phyloP scores from a whole-genome alignment of 2,329 filamentous ascomycete species.

The Thermothelomyces thermophilus region DNA sequence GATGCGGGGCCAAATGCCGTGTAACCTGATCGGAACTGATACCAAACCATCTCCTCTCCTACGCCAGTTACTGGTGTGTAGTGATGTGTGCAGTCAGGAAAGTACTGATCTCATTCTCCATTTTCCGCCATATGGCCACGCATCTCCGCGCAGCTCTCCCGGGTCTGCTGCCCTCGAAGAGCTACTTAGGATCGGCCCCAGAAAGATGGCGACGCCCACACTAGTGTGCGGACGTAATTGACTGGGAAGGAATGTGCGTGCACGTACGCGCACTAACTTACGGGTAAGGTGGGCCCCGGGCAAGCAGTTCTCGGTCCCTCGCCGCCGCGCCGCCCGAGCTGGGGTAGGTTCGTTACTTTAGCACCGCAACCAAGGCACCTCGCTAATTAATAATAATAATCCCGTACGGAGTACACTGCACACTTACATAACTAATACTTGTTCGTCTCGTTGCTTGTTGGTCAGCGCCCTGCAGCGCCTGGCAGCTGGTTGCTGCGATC shows the following conservation, averaged over 20 bases:
- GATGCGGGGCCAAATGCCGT: background rate
- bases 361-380: constrained; percentile 5
- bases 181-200: background rate
- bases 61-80: background rate
- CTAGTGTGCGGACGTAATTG: too few species aligned
- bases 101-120: too few species aligned
- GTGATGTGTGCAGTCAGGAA: too few species aligned
- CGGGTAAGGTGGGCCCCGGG: too few species aligned
- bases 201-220: background rate
- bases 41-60: background rate
- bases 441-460: background rate
- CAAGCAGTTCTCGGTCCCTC: constrained; percentile 4
- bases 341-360: background rate
- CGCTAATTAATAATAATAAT: constrained; percentile 13
- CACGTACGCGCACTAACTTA: too few species aligned
- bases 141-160: background rate
- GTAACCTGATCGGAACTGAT: background rate
- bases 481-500: too few species aligned
- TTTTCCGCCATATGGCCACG: background rate
- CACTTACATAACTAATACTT: background rate
- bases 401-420: constrained; percentile 3
- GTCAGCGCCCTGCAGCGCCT: too few species aligned
- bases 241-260: too few species aligned
- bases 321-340: background rate
- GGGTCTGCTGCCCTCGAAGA: background rate